A percentile compares a stretch with the other conserved stretches of the same genome.
Conservation (phyloP, 1,284 basidiomycete species). For the Irpex lacteus region DNA sequence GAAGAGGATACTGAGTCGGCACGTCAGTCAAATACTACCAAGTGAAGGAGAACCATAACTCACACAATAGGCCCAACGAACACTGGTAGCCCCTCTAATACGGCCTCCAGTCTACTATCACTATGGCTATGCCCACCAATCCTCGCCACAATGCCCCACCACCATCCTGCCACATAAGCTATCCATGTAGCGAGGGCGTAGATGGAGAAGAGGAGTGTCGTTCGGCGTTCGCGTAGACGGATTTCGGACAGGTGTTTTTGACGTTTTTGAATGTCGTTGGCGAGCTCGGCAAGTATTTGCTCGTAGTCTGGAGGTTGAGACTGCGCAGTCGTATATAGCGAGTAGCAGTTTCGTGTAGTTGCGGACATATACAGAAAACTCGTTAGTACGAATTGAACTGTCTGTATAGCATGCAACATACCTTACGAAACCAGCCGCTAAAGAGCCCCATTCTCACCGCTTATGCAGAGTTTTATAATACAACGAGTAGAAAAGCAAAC, state of each 20-base stretch:
- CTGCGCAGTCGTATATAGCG: slow-evolving; percentile 15
- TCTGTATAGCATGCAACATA: slow-evolving; percentile 9
- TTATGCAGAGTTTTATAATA: not conserved
- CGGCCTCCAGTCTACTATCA: slow-evolving; percentile 44
- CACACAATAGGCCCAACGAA: slow-evolving; percentile 80
- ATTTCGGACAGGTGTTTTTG: slow-evolving; percentile 87
- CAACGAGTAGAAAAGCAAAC: not conserved
- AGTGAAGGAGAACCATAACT: slow-evolving; percentile 28
- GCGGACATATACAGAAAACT: no score
- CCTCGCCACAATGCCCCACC: slow-evolving; percentile 60
- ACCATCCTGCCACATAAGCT: slow-evolving; percentile 82
- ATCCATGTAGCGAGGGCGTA: slow-evolving; percentile 84
- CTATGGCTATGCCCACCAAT: slow-evolving; percentile 24
- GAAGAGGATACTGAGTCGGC: slow-evolving; percentile 67
- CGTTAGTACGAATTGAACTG: no score
- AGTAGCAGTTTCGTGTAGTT: no score
- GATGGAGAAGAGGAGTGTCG: slow-evolving; percentile 78
- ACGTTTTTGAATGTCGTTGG: slow-evolving; percentile 67
- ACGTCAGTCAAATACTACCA: not conserved
- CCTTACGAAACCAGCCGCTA: slow-evolving; percentile 32
- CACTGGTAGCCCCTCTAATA: slow-evolving; percentile 52
- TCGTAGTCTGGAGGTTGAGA: slow-evolving; percentile 64
- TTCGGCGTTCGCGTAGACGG: slow-evolving; percentile 79
- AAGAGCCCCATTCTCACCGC: slow-evolving; percentile 26
- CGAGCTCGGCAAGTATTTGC: slow-evolving; percentile 60